Conservation (phyloP, 139 green algal species). For the Volvox africanus region DNA sequence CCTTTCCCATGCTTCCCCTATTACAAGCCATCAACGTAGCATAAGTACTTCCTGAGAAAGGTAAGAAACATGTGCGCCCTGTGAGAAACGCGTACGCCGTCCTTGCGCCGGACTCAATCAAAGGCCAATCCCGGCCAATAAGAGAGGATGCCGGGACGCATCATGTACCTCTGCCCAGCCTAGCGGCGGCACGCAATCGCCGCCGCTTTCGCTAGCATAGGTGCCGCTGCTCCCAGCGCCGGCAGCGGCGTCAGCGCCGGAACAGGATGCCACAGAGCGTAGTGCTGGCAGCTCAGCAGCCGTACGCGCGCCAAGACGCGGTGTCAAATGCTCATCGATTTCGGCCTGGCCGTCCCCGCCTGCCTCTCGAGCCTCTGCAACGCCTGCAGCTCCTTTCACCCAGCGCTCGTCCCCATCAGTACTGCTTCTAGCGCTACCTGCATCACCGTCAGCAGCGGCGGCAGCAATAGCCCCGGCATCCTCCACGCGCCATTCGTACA, state of each 20-base stretch:
- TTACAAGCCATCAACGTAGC: too few species aligned
- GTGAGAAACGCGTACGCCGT: too few species aligned
- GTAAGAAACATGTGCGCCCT: too few species aligned
- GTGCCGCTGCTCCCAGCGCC: neutral
- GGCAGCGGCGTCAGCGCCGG: neutral
- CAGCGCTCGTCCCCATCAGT: neutral
- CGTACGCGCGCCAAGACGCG: neutral
- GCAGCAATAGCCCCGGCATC: neutral
- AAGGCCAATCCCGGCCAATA: too few species aligned
- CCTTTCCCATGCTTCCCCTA: too few species aligned
- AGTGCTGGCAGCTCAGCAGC: neutral
- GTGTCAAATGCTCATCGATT: neutral
- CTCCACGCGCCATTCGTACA: constrained; percentile 41
- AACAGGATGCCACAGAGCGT: neutral
- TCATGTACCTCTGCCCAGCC: neutral
- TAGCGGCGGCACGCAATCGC: neutral
- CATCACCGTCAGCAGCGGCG: neutral
- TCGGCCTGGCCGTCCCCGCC: neutral
- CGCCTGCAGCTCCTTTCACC: neutral
- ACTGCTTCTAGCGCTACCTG: neutral
- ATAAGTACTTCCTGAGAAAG: too few species aligned
- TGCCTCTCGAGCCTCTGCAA: too few species aligned
- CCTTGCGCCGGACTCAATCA: too few species aligned
- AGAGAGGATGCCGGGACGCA: neutral
- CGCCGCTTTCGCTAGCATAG: neutral